Evolutionary conservation across 2,329 filamentous ascomycete species (phyloP), one percentile per base, ranked within the genome.

Genomic region (Pseudomassariella vexata): DNA sequence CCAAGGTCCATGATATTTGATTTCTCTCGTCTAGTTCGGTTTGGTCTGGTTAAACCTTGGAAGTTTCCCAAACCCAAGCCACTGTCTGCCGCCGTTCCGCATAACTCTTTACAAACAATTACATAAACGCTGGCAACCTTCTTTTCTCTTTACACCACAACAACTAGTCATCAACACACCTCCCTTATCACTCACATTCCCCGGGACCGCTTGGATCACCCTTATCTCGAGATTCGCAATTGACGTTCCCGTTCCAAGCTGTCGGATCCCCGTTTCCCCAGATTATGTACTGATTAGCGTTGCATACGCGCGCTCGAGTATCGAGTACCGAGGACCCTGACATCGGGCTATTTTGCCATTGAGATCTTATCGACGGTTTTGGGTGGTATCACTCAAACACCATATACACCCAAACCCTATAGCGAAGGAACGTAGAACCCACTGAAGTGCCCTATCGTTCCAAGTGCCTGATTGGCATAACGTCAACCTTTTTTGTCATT

Each of bases 251-350:
- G 46, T 53, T 46, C 57, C 59, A 55, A 49, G 48, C 52, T 57
- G 49, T 52, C 56, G 55, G 55, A 56, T 61, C 56, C 54, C 50
- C 48, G 54, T 41, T 52, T 48, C 55, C 51, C 55, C 53, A 45
- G 50, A 53, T 56, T 60, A 57, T 56, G 56, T 56, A 54, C 54
- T 58, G 60, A 58, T 63, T 63, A 61, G 60, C 58, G 55, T 53
- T 52, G 48, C 48, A 50, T 50, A 43, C 43, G 44, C 46, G 49
- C 44, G 45, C 42, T 36, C 49, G n/a, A n/a, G n/a, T n/a, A n/a
- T 34, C 29, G 24, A 16, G 14, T 28, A 20, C 32, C 25, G 25
- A 24, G 26, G 26, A 34, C 26, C 20, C 32, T 34, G 18, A 17
- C 25, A 8, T 33, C 20, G 23, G 30, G 23, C n/a, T n/a, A 12